Percentiles rank a stretch among this genome's conserved stretches.
Evolutionary conservation across 164 flowering plant species (phyloP).

Genomic region (Nymphaea thermarum): DNA sequence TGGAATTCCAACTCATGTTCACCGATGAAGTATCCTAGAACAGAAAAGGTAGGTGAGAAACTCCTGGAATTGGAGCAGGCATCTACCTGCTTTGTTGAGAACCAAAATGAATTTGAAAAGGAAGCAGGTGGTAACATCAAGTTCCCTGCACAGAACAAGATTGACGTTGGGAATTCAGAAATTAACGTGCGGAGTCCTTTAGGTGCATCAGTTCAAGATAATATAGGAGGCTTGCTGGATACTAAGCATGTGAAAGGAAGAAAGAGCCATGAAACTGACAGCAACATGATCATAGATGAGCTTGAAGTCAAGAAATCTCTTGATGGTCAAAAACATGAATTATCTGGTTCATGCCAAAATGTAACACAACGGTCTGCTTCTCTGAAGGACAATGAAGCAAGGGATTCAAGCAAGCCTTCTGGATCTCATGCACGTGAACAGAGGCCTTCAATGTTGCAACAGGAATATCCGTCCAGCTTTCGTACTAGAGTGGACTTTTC

Average conservation of each 20-base stretch:
- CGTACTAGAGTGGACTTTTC: slow-evolving; percentile 38
- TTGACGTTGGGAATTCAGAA: no score
- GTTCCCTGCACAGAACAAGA: no score
- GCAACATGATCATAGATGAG: no score
- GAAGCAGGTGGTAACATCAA: no score
- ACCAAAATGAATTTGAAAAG: slow-evolving; percentile 32
- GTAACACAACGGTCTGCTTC: slow-evolving; percentile 24
- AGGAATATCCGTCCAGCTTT: slow-evolving; percentile 21
- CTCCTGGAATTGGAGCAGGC: slow-evolving; percentile 10
- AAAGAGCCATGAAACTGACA: no score
- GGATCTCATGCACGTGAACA: slow-evolving; percentile 25
- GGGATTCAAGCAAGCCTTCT: slow-evolving; percentile 24
- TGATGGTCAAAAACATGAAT: no score
- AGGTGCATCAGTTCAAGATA: no score
- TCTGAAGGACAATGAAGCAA: slow-evolving; percentile 26
- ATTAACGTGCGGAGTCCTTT: no score
- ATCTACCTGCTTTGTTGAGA: slow-evolving; percentile 22
- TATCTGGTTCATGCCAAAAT: slow-evolving; percentile 11
- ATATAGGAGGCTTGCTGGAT: no score
- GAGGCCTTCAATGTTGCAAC: slow-evolving; percentile 21
- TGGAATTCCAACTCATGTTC: slow-evolving; percentile 27
- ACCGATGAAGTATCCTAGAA: background rate
- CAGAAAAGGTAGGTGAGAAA: background rate
- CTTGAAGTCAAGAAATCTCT: no score
- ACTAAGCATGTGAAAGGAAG: no score